Base-by-base conservation (phyloP, 768 basidiomycete genomes). In the Amanita pallidorosea region DNA sequence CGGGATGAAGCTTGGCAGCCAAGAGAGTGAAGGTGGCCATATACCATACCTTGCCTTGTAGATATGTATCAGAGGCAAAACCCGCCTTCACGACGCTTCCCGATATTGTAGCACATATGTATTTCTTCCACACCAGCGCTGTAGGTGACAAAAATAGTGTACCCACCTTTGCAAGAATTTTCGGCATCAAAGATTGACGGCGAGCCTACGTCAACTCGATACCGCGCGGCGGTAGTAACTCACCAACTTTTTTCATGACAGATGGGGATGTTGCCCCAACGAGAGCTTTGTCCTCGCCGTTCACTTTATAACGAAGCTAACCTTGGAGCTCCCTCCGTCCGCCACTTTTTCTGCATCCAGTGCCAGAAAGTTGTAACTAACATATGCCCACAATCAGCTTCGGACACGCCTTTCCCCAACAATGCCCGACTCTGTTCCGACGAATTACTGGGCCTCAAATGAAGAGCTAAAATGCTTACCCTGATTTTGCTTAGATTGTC, bases 201-300 rank as follows among this genome's bases (percentile, higher is more conserved):
- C 7, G 29, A 45, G 25, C 40, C 55, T 53, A 54, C 45, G 41
- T 53, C 29, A 56, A 56, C 53, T 53, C 37, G 37, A 54, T 45
- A 45, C 55, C 53, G 17, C 17, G 3, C 33, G 0, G 37, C 43
- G 53, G 55, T 34, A 56, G 40, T 36, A 50, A 40, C 35, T 12
- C 42, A 11, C 44, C 53, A 54, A 45, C 29, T 2, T 31, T 31
- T 1, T 33, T 45, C 29, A 45, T 56, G 55, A 57, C 57, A 20
- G 55, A 56, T 50, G 57, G 55, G 43, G 57, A 55, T 55, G 54
- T 54, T 55, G 55, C 54, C 40, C 56, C 57, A 52, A 34, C 0
- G 51, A 56, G 55, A 18, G 20, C 53, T 43, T 9, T 36, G 29
- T 22, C n/a, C 50, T 55, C 43, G 41, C 48, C 53, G 38, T 55